Evolutionary conservation across 176 grass and related monocot genomes (phyloP).

Genomic region (Puya raimondii): DNA sequence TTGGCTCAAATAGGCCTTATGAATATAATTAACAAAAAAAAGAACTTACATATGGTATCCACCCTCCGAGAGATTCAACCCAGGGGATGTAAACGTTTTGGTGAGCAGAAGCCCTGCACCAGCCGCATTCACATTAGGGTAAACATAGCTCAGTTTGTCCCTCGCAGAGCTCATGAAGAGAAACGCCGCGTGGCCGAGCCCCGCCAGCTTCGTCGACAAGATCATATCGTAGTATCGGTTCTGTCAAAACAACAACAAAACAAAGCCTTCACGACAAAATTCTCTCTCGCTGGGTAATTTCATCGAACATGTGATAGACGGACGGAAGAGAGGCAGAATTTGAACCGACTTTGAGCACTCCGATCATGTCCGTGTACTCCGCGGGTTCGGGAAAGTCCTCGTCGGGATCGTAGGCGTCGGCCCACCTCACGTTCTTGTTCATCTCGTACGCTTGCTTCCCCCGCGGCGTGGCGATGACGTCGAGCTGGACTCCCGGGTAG

Average conservation of each 20-base stretch:
- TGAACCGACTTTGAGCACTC: slow-evolving; percentile 56
- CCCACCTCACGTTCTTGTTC: slow-evolving; percentile 86
- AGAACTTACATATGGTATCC: slow-evolving; percentile 72
- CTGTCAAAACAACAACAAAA: slow-evolving; percentile 22
- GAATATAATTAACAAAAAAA: not conserved
- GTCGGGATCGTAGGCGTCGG: slow-evolving; percentile 66
- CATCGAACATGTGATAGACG: not conserved
- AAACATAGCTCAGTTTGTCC: slow-evolving; percentile 79
- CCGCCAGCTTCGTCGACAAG: slow-evolving; percentile 64
- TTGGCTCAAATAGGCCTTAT: too few species aligned
- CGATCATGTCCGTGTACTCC: slow-evolving; percentile 81
- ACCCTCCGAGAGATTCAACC: slow-evolving; percentile 48
- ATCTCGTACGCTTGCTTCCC: slow-evolving; percentile 93
- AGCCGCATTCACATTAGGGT: slow-evolving; percentile 67
- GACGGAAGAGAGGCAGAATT: not conserved
- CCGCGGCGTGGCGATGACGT: slow-evolving; percentile 52
- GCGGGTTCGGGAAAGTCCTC: slow-evolving; percentile 57
- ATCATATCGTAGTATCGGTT: slow-evolving; percentile 81
- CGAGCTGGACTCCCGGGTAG: slow-evolving; percentile 78
- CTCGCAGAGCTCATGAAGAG: slow-evolving; percentile 79
- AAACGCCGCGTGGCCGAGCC: slow-evolving; percentile 75
- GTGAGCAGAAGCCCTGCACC: slow-evolving; percentile 65
- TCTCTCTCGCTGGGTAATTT: not conserved
- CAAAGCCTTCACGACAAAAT: not conserved
- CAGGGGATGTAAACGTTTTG: slow-evolving; percentile 51